These are phyloP conservation scores for Zasmidium cellare DNA, from an alignment of 2,329 filamentous ascomycete genomes.

Conservation along the genomic window DNA sequence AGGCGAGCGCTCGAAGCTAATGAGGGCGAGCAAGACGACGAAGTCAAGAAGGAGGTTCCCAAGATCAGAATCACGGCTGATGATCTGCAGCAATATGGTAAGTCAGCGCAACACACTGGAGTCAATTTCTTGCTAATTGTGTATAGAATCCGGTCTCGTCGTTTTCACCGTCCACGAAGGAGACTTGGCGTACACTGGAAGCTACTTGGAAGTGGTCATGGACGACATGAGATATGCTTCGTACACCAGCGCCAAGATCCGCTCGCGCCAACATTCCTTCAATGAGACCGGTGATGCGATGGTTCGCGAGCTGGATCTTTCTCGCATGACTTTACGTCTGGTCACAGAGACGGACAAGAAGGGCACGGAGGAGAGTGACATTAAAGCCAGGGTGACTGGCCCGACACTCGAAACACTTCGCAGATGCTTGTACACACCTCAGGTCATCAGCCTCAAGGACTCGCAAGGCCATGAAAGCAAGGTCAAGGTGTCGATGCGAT, in stretches of 20 bases:
- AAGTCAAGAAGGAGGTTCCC: constrained; percentile 58
- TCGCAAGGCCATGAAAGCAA: constrained; percentile 74
- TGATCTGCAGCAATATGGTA: constrained; percentile 76
- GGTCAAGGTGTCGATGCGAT: constrained; percentile 89
- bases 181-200: constrained; percentile 73
- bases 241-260: constrained; percentile 77
- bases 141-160: constrained; percentile 78
- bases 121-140: constrained; percentile 35
- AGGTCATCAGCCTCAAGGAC: constrained; percentile 74
- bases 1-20: constrained; percentile 49
- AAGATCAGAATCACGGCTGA: constrained; percentile 78
- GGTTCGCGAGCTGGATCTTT: constrained; percentile 96
- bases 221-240: constrained; percentile 94
- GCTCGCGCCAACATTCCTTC: constrained; percentile 68
- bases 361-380: constrained; percentile 68
- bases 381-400: constrained; percentile 78
- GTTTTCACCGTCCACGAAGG: constrained; percentile 94
- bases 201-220: constrained; percentile 82
- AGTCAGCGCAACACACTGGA: constrained; percentile 23
- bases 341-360: constrained; percentile 76
- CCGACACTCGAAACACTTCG: constrained; percentile 85
- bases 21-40: constrained; percentile 44
- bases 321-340: constrained; percentile 83
- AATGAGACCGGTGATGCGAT: constrained; percentile 94
- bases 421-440: constrained; percentile 81